phyloP scores from a whole-genome alignment of 2,329 filamentous ascomycete genomes.

The Chalaropsis thielavioides region DNA sequence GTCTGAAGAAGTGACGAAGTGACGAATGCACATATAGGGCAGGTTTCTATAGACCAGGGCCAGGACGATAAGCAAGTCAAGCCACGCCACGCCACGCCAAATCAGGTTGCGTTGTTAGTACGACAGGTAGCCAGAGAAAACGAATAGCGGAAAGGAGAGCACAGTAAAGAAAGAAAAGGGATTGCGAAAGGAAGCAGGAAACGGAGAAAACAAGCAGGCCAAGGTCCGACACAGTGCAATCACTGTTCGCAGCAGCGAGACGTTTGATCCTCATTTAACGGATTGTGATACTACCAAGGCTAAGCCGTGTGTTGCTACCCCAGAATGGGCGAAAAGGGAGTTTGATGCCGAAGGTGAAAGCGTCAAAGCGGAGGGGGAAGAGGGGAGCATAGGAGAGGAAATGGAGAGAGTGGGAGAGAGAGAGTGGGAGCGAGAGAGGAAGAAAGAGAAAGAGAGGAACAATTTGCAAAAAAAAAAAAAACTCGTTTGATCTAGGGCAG shows the following conservation, averaged over 20 bases:
- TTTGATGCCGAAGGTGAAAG: background rate
- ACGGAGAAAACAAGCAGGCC: background rate
- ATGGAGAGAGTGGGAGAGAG: background rate
- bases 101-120: background rate
- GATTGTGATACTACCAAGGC: background rate
- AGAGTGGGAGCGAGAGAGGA: background rate
- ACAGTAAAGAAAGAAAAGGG: background rate
- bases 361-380: background rate
- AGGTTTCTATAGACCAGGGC: background rate
- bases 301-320: background rate
- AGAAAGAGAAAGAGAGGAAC: background rate
- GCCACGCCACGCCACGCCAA: background rate
- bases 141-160: background rate
- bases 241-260: background rate
- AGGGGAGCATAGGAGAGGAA: background rate
- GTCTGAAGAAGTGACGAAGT: background rate
- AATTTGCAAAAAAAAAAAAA: background rate
- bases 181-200: background rate
- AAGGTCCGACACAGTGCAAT: background rate
- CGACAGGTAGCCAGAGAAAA: background rate
- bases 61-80: background rate
- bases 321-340: background rate
- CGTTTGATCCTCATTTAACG: conserved; percentile 6
- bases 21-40: background rate
- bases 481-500: no score